Conservation (phyloP, 306 rosid species). For the Myrica gale region DNA sequence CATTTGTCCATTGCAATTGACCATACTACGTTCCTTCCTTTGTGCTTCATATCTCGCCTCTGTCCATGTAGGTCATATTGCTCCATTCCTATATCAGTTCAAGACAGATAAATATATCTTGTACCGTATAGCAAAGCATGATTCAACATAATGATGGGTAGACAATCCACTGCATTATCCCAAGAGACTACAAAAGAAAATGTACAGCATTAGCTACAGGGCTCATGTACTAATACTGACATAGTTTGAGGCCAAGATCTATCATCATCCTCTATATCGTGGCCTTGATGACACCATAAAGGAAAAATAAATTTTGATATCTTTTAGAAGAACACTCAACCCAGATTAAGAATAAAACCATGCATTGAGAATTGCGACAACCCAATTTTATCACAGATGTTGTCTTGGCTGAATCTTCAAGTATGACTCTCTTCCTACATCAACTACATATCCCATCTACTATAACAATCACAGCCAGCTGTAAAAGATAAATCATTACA, state of each 20-base stretch:
- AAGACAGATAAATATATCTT: neutral
- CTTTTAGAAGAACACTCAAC: neutral
- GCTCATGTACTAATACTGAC: neutral
- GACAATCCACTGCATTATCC: neutral
- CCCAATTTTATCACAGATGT: neutral
- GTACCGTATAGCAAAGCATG: neutral
- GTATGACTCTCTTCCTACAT: neutral
- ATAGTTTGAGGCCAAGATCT: neutral
- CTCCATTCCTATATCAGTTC: constrained; percentile 50
- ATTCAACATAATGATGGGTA: neutral
- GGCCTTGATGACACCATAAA: neutral
- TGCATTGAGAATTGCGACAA: neutral
- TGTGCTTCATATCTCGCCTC: constrained; percentile 67
- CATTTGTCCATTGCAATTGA: constrained; percentile 80
- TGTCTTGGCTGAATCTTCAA: neutral
- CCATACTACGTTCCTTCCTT: constrained; percentile 87
- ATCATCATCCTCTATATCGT: neutral
- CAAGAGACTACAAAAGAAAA: neutral
- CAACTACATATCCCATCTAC: neutral
- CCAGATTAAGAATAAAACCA: neutral
- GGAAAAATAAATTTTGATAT: neutral
- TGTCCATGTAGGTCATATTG: constrained; percentile 57
- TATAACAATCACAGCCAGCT: neutral
- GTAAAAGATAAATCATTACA: neutral
- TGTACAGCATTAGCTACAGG: neutral